These are phyloP conservation scores for Zea mays DNA, from an alignment of 176 grass and related monocot species.

Conservation along the genomic window DNA sequence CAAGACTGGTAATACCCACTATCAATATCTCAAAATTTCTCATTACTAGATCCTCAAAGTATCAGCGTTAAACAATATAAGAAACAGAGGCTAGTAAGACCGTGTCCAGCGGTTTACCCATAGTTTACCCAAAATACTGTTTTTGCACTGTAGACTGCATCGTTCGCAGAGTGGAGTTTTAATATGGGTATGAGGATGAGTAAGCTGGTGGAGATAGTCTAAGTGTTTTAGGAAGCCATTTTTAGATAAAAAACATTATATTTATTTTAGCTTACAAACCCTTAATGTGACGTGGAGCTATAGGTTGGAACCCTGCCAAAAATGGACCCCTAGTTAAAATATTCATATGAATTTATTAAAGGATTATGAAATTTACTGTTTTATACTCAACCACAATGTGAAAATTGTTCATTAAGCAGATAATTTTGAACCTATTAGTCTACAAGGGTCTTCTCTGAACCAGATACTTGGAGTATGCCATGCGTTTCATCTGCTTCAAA, in stretches of 20 bases:
- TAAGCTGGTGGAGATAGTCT: too few relatives aligned
- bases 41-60: constrained; percentile 13
- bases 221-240: not conserved
- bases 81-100: not conserved
- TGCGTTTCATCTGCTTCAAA: not conserved
- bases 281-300: not conserved
- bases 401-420: constrained; percentile 3
- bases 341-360: not conserved
- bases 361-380: not conserved
- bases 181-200: too few relatives aligned
- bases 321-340: not conserved
- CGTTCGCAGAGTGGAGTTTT: too few relatives aligned
- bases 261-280: not conserved
- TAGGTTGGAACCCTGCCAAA: not conserved
- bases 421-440: constrained; percentile 9
- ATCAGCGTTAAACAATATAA: not conserved
- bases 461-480: constrained; percentile 16
- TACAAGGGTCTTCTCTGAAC: constrained; percentile 5
- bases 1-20: constrained; percentile 53
- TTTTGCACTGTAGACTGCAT: too few relatives aligned
- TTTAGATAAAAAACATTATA: not conserved
- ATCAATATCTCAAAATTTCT: constrained; percentile 29
- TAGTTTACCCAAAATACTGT: too few relatives aligned
- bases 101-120: too few relatives aligned
- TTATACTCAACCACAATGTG: not conserved